Base-by-base conservation (phyloP, 1,139 yeast species). In the Wickerhamomyces sp. region DNA sequence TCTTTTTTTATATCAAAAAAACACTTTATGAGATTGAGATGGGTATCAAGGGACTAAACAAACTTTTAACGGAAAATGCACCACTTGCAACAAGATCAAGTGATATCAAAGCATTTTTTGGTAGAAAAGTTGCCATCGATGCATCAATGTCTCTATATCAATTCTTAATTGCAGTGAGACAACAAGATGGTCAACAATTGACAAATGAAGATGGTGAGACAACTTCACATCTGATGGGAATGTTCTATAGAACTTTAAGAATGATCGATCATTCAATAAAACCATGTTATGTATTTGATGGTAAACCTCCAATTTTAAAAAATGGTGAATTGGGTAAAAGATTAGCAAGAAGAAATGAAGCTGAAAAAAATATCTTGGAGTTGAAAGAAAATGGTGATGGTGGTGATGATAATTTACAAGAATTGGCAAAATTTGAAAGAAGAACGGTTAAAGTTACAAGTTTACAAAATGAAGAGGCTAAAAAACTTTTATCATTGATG, bases 211-310 rank as follows among this genome's bases (percentile, higher is more conserved):
- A 75, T 14, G 98, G 98, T 21, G 95, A 88, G 48, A 89, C 96
- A 6, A 91, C 99, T 0, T 86, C 93, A 1, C 99, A 91, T 58
- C 61, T 93, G 44, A 87, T 88, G 80, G 99, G 98, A 2, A 82
- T 91, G 72, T 91, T 91, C 57, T 89, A 91, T 58, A 68, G 98
- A 41, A 93, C 98, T 1, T 70, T 91, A 35, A 66, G 96, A 38
- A 74, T 91, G 70, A 84, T 89, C 10, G 95, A 84, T 46, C 78
- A 85, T 52, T 96, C 96, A 16, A 78, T 93, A 52, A 91, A 91
- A 58, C 99, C 99, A 3, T 84, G 89, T 23, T 91, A 88, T 54
- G 97, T 93, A 6, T 91, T 91, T 60, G 98, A 91, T 58, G 98
- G 98, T 22, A 88, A 85, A 52, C 97, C 95, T 13, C 76, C 58